Conservation (phyloP, 2,329 filamentous ascomycete genomes). For the Penicillium olsonii region DNA sequence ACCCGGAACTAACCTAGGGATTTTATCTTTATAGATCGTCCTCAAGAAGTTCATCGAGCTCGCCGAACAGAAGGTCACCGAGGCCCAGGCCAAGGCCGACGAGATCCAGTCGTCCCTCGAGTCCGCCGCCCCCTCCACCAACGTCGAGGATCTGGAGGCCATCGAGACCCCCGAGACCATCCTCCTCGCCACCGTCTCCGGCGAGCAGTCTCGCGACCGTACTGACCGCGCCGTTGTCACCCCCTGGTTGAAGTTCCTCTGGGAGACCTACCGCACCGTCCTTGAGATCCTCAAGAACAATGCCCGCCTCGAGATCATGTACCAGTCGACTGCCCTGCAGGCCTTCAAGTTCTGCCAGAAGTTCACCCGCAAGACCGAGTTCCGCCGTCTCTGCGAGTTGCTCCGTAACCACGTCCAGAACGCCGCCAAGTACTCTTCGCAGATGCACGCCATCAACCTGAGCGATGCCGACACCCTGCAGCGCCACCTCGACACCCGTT, state of each 20-base stretch:
- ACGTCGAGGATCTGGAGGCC: constrained; percentile 92
- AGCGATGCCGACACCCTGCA: constrained; percentile 97
- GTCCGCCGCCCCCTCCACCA: constrained; percentile 68
- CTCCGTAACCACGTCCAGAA: constrained; percentile 98
- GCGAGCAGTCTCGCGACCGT: constrained; percentile 94
- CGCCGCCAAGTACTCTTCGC: constrained; percentile 96
- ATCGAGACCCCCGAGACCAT: constrained; percentile 98
- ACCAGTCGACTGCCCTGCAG: constrained; percentile 96
- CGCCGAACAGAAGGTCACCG: constrained; percentile 92
- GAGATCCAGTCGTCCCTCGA: constrained; percentile 89
- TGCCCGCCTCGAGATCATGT: constrained; percentile 93
- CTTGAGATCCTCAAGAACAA: constrained; percentile 99
- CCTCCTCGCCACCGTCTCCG: constrained; percentile 93
- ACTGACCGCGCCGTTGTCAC: constrained; percentile 98
- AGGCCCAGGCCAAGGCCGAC: constrained; percentile 93
- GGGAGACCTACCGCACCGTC: constrained; percentile 98
- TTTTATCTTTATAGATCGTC: constrained; percentile 62
- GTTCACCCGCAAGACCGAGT: constrained; percentile 98
- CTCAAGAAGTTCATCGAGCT: constrained; percentile 98
- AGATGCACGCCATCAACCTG: constrained; percentile 99
- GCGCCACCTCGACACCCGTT: constrained; percentile 94
- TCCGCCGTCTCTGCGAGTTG: constrained; percentile 95
- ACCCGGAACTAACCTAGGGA: constrained; percentile 4
- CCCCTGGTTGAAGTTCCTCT: constrained; percentile 98
- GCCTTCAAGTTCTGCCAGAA: constrained; percentile 99